phyloP scores from a whole-genome alignment of 257 asterid species.

The Nicotiana paniculata region DNA sequence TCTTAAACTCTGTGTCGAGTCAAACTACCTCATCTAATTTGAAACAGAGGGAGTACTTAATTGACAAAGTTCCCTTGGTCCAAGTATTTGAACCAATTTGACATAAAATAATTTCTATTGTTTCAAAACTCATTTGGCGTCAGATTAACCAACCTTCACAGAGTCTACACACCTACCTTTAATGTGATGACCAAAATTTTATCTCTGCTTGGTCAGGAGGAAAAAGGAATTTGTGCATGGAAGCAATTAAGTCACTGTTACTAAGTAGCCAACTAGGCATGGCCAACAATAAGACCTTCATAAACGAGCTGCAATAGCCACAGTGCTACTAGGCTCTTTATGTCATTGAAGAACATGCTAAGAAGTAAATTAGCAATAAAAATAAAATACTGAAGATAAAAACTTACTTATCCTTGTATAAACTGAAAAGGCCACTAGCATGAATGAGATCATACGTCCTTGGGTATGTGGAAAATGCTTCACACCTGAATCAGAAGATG shows the following conservation, averaged over 20 bases:
- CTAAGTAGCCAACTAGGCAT: not conserved
- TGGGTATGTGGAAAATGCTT: constrained; percentile 92
- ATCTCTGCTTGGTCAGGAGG: not conserved
- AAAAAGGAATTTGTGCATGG: not conserved
- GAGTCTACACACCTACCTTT: not conserved
- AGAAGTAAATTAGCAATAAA: not conserved
- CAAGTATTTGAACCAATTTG: not conserved
- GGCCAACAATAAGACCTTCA: not conserved
- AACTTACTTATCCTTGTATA: constrained; percentile 83
- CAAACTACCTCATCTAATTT: no score
- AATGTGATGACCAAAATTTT: not conserved
- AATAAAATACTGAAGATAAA: not conserved
- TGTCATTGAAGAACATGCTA: not conserved
- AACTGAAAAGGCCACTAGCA: constrained; percentile 79
- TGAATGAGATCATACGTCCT: constrained; percentile 95
- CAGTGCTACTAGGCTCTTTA: not conserved
- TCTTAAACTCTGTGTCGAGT: no score
- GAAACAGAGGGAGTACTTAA: not conserved
- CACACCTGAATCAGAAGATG: constrained; percentile 51
- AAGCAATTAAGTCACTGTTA: not conserved
- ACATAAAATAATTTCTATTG: not conserved
- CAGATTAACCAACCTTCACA: not conserved
- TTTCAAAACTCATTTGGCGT: not conserved
- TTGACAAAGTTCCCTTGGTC: not conserved
- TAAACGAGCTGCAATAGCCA: not conserved